Evolutionary conservation across 1,284 basidiomycete genomes (phyloP), one percentile per base, ranked within the genome.

Genomic region (Sutorius eximius): DNA sequence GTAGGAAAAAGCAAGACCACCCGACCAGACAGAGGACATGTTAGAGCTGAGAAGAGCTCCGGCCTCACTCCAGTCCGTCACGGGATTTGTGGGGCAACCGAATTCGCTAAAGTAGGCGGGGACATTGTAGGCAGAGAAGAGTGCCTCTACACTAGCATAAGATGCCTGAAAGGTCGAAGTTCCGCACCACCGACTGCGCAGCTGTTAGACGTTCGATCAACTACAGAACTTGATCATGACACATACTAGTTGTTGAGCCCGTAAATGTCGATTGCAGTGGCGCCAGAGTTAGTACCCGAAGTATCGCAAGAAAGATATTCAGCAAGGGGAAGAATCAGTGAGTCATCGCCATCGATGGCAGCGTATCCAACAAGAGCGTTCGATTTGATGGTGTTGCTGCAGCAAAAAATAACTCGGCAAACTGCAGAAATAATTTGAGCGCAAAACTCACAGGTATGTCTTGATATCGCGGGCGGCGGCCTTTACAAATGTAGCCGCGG

Each of bases 71-170:
- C 91, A 97, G 27, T 85, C 74, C 62, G 92, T 86, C 42, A 87
- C 83, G 20, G 77, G 75, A 30, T 69, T 73, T 12, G 74, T 80
- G 66, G 87, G 84, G 65, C 89, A 93, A 55, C 93, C 93, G 60
- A 83, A 96, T 78, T 97, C 93, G 68, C 91, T 91, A 75, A 95
- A 92, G 78, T 95, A 95, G 6, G 91, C 90, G 1, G 85, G 83
- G 24, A 95, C 82, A 51, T 91, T 91, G 69, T 88, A 86, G 58
- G 82, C 78, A 63, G 76, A 80, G 70, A 82, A 90, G 36, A 81
- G 77, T 30, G 66, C 71, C 34, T 82, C 82, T 54, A 78, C 79
- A 42, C 62, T 69, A 42, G 78, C 73, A 68, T 89, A 91, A 33
- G 83, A 80, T 15, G 62, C 71, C 52, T 78, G 61, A 67, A 85